These are phyloP conservation scores for Pseudopediastrum boryanum DNA, from an alignment of 139 green algal genomes.

Conservation along the genomic window DNA sequence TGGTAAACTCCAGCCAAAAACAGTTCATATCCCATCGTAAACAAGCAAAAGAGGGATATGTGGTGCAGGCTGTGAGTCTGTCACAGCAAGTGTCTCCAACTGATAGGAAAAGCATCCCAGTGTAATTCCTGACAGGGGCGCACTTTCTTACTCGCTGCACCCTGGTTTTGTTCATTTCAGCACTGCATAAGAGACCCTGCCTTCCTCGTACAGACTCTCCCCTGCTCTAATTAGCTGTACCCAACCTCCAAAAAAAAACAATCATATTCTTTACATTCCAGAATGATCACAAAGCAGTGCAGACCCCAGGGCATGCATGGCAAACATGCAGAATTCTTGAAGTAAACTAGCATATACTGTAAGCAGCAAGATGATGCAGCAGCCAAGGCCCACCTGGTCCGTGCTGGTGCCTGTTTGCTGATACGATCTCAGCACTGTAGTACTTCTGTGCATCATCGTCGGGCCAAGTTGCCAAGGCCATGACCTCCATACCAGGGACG, in stretches of 20 bases:
- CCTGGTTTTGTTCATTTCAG: no score
- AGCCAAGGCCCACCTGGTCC: constrained; percentile 11
- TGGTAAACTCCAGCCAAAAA: not conserved
- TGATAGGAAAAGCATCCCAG: no score
- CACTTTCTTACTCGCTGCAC: no score
- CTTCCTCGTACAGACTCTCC: not conserved
- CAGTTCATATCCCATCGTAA: no score
- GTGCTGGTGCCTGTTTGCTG: constrained; percentile 12
- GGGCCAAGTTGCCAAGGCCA: constrained; percentile 21
- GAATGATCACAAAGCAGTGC: not conserved
- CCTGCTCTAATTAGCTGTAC: not conserved
- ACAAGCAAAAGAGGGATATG: no score
- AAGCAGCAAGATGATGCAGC: not conserved
- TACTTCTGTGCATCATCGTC: constrained; percentile 18
- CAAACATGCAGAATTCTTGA: not conserved
- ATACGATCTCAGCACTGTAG: constrained; percentile 10
- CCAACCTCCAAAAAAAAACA: not conserved
- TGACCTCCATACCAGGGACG: constrained; percentile 11
- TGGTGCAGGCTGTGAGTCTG: no score
- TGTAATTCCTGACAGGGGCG: no score
- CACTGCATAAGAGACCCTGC: no score
- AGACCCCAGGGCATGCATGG: not conserved
- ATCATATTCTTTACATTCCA: not conserved
- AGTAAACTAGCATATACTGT: not conserved
- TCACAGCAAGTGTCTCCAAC: no score